A percentile compares a stretch with the other conserved stretches of the same genome.
phyloP scores from a whole-genome alignment of 345 rosid species.

The Ceriops tagal region DNA sequence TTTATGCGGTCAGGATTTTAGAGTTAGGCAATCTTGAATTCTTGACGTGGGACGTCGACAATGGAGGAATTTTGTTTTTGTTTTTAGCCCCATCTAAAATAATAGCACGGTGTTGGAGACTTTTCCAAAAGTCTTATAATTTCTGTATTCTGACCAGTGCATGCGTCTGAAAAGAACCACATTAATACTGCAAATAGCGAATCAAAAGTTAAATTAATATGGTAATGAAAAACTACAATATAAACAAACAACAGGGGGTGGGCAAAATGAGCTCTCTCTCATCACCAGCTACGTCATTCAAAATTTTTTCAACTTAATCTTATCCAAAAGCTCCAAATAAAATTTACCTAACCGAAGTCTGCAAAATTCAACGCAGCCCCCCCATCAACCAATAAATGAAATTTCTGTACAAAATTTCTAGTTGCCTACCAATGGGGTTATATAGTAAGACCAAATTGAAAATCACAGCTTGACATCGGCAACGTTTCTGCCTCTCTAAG shows the following conservation, averaged over 20 bases:
- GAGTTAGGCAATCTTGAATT: no score
- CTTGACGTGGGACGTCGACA: no score
- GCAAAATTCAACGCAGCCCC: constrained; percentile 18
- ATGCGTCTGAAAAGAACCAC: no score
- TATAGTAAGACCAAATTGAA: not conserved
- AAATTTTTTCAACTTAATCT: not conserved
- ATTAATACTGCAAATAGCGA: no score
- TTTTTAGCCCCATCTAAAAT: no score
- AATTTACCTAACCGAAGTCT: constrained; percentile 7
- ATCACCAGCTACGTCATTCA: not conserved
- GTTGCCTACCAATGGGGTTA: constrained; percentile 16
- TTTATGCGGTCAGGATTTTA: no score
- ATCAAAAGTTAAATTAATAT: no score
- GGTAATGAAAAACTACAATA: not conserved
- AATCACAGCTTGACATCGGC: not conserved
- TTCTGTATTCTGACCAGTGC: no score
- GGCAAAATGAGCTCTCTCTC: not conserved
- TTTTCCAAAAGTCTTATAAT: no score
- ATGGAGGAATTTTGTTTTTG: no score
- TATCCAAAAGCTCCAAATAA: not conserved
- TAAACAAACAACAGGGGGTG: not conserved
- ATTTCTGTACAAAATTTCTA: constrained; percentile 40
- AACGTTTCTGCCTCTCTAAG: constrained; percentile 1
- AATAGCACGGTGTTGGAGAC: no score
- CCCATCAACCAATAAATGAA: constrained; percentile 54